Evolutionary conservation across 768 basidiomycete genomes (phyloP), one percentile per base, ranked within the genome.

Genomic region (Xerocomellus amylosporus): DNA sequence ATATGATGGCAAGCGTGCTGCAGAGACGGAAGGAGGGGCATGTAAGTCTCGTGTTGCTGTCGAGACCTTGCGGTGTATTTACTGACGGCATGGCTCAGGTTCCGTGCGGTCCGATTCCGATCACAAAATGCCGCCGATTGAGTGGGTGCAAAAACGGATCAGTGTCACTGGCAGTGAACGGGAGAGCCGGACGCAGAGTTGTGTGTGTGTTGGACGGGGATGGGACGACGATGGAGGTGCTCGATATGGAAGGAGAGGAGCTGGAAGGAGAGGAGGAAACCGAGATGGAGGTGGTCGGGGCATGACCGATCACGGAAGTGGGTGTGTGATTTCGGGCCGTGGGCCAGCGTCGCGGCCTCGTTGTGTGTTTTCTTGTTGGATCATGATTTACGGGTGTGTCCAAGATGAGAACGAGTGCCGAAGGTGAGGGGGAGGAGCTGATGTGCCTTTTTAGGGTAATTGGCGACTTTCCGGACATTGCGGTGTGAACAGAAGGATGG

Each of bases 181-280:
- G 90, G 58, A 76, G 85, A 67, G 74, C 71, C 9, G 87, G 88
- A 51, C 84, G 90, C 64, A 76, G 87, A 63, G 84, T 91, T 48
- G 88, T 83, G 7, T 89, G 90, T 68, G 79, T 90, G 52, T 69
- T 91, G 66, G 88, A 88, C 68, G 73, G 70, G 54, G 75, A 76
- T 50, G 89, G 88, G 59, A 77, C 74, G 58, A 74, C 71, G 54
- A 66, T 92, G 78, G 87, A 92, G 73, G 77, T 85, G 42, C 74
- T 90, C 63, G 90, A 92, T 76, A 75, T 92, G 73, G 90, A 89
- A 75, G 86, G 79, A 51, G 84, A 84, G 58, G 71, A 69, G 42
- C 66, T 66, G 67, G 80, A 79, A 66, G 76, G 62, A 53, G 75
- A 65, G 8, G 71, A 71, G 40, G 74, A 71, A 40, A 52, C 20